Conservation (phyloP, 768 basidiomycete genomes). For the Tephrocybe sp. region DNA sequence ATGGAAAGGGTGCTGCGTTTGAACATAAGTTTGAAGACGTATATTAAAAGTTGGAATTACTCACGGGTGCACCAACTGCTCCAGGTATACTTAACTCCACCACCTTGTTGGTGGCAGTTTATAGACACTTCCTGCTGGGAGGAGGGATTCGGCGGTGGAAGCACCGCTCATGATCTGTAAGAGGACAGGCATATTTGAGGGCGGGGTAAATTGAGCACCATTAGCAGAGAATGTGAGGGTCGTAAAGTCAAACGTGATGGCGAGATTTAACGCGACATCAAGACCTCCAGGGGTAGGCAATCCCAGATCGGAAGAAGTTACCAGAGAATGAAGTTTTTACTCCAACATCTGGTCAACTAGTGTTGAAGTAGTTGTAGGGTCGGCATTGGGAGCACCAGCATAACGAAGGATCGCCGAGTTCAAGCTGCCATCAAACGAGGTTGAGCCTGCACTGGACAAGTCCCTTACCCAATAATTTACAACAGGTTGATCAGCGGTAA, state of each 20-base stretch:
- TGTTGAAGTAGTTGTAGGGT: conserved; percentile 30
- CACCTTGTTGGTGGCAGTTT: conserved; percentile 42
- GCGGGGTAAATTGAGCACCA: conserved; percentile 29
- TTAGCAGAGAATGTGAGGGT: conserved; percentile 27
- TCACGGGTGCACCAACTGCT: conserved; percentile 28
- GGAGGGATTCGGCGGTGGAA: conserved; percentile 40
- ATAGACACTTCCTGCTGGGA: conserved; percentile 48
- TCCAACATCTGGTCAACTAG: conserved; percentile 27
- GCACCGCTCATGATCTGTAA: conserved; percentile 62
- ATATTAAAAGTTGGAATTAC: conserved; percentile 11
- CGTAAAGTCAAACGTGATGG: conserved; percentile 16
- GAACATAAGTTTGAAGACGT: neutral
- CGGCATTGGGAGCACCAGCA: conserved; percentile 34
- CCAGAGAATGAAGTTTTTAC: conserved; percentile 15
- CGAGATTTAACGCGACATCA: conserved; percentile 23
- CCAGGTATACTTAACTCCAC: conserved; percentile 43
- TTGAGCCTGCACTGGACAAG: conserved; percentile 21
- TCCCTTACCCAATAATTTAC: conserved; percentile 58
- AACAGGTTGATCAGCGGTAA: conserved; percentile 40
- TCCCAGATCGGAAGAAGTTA: conserved; percentile 6
- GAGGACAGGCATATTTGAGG: conserved; percentile 39
- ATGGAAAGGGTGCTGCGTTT: conserved; percentile 26
- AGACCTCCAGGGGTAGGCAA: conserved; percentile 18
- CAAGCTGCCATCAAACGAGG: conserved; percentile 33
- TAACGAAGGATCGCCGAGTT: conserved; percentile 54